Evolutionary conservation across 345 rosid species (phyloP).

Genomic region (Lepidium africanum): DNA sequence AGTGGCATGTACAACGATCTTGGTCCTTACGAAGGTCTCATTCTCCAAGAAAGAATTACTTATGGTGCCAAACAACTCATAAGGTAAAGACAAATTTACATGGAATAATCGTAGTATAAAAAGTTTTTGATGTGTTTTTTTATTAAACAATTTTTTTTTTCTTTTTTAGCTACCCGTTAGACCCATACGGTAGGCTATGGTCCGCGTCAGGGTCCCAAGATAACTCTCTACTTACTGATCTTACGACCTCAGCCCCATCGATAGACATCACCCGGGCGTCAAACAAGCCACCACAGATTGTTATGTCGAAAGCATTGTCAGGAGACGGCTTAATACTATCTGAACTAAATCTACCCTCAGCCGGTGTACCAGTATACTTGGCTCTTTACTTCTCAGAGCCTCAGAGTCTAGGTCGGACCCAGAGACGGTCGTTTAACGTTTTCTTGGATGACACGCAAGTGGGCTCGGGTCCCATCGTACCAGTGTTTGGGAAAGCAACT

Average conservation of each 20-base stretch:
- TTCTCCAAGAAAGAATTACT: not conserved
- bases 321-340: not conserved
- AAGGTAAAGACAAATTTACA: too few species aligned
- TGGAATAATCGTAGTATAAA: not conserved
- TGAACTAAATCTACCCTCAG: not conserved
- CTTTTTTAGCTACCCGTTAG: slow-evolving; percentile 12
- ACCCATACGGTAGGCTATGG: slow-evolving; percentile 19
- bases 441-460: slow-evolving; percentile 4
- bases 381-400: slow-evolving; percentile 18
- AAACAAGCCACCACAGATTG: slow-evolving; percentile 20
- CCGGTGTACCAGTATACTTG: not conserved
- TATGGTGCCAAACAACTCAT: slow-evolving; percentile 5
- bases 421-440: slow-evolving; percentile 19
- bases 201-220: not conserved
- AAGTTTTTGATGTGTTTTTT: not conserved
- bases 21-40: slow-evolving; percentile 19
- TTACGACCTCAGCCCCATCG: slow-evolving; percentile 11
- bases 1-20: slow-evolving; percentile 19
- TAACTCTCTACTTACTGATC: not conserved
- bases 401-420: slow-evolving; percentile 10
- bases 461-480: slow-evolving; percentile 4
- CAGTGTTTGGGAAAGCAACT: slow-evolving; percentile 14
- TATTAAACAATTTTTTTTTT: not conserved
- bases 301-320: slow-evolving; percentile 18
- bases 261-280: slow-evolving; percentile 3